Percentiles rank a stretch among this genome's conserved stretches.
Conservation (phyloP, 352 stramenopile species). For the Globisporangium emineosum region DNA sequence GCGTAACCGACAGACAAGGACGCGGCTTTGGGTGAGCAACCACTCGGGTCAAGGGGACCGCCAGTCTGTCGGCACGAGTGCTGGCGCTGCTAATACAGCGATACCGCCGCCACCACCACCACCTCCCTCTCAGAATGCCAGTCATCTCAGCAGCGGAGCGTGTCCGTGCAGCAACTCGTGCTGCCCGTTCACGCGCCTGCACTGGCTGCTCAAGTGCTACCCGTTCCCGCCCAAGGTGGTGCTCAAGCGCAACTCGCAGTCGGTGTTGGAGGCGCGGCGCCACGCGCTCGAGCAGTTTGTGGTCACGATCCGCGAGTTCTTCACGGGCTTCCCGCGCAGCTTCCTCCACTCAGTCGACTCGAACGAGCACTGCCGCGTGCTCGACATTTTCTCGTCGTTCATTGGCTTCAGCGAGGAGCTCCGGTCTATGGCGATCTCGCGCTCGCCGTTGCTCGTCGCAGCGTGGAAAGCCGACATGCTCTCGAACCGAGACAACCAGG, state of each 20-base stretch:
- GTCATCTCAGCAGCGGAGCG: not conserved
- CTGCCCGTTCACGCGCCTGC: conserved; percentile 48
- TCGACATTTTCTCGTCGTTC: conserved; percentile 38
- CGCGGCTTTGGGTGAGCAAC: conserved; percentile 8
- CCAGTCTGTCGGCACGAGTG: not conserved
- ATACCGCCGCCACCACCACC: conserved; percentile 1
- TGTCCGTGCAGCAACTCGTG: conserved; percentile 48
- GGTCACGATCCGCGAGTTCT: conserved; percentile 38
- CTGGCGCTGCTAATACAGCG: not conserved
- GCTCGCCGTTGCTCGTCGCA: conserved; percentile 17
- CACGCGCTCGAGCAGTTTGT: conserved; percentile 53
- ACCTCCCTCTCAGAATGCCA: not conserved
- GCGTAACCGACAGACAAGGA: conserved; percentile 15
- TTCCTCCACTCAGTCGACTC: conserved; percentile 45
- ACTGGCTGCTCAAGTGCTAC: conserved; percentile 47
- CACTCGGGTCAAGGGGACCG: not conserved
- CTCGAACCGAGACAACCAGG: conserved; percentile 3
- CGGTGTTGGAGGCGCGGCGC: conserved; percentile 36
- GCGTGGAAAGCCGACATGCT: conserved; percentile 22
- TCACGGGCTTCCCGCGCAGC: conserved; percentile 40
- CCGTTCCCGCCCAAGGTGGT: conserved; percentile 53
- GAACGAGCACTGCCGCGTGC: conserved; percentile 39
- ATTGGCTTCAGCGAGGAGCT: conserved; percentile 39
- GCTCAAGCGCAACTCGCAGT: conserved; percentile 35
- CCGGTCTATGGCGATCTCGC: conserved; percentile 19